A percentile compares a stretch with the other conserved stretches of the same genome.
phyloP scores from a whole-genome alignment of 176 grass and related monocot species.

The Ensete glaucum region DNA sequence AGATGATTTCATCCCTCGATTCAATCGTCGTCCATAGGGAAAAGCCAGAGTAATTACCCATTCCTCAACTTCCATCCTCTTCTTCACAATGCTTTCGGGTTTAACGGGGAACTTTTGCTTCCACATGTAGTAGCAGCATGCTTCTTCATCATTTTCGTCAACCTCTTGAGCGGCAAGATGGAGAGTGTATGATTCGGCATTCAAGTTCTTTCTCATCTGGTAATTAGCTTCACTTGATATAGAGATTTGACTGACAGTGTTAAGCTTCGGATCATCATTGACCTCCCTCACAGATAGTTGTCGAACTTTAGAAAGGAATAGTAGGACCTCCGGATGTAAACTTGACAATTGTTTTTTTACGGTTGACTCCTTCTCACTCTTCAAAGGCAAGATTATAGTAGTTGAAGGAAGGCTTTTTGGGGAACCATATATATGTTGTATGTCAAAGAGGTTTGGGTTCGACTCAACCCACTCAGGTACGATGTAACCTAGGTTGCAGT shows the following conservation, averaged over 20 bases:
- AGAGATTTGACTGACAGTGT: constrained; percentile 32
- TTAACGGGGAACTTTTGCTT: constrained; percentile 70
- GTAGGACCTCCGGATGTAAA: constrained; percentile 60
- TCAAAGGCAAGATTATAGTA: constrained; percentile 58
- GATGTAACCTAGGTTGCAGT: constrained; percentile 72
- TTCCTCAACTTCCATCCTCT: constrained; percentile 48
- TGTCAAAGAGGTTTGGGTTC: constrained; percentile 38
- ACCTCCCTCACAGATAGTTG: constrained; percentile 38
- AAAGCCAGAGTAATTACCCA: constrained; percentile 72
- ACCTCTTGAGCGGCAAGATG: constrained; percentile 39
- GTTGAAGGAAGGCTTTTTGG: constrained; percentile 47
- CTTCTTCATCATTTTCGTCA: constrained; percentile 24
- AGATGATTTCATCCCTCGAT: constrained; percentile 21
- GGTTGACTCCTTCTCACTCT: constrained; percentile 36
- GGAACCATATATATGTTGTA: constrained; percentile 37
- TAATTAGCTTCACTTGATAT: constrained; percentile 54
- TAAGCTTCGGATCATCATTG: constrained; percentile 5
- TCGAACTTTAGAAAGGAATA: constrained; percentile 67
- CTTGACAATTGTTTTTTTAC: constrained; percentile 66
- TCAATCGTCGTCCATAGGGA: constrained; percentile 34
- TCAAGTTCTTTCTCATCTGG: constrained; percentile 33
- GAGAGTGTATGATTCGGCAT: constrained; percentile 49
- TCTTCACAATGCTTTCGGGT: constrained; percentile 43
- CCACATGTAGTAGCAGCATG: constrained; percentile 68
- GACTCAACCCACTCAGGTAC: constrained; percentile 69